Base-by-base conservation (phyloP, 352 stramenopile species). In the Globisporangium rhizosaccharum region DNA sequence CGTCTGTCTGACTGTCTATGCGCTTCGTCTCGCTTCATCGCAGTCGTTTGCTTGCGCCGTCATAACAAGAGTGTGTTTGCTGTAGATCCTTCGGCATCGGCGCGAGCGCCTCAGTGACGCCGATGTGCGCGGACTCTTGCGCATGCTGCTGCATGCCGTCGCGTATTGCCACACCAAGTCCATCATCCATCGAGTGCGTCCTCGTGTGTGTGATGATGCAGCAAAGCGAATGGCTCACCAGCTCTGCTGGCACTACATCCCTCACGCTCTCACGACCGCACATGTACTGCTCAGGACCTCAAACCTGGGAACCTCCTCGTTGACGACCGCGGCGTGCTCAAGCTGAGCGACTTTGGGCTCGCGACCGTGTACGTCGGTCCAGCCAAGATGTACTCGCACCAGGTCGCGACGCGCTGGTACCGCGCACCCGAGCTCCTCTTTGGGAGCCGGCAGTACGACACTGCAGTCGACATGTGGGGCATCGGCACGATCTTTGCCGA, bases 381-480 rank as follows among this genome's bases (percentile, higher is more conserved):
- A 28, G 28, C 56, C 23, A 72, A 61, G 25, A 70, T 67, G 20
- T 88, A 88, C 47, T 88, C 77, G 45, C 82, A 91, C 49, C 79
- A 91, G 64, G 81, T 90, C 33, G 79, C 79, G 20, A 91, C 84
- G n/a, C 70, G 84, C 15, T 95, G 82, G 84, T 94, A 92, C 64
- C 78, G 85, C 26, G 82, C 85, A 5, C 85, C 85, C 0, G 85
- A 95, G 60, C 59, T 93, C 57, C 79, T 95, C 47, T 87, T 94
- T 33, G 82, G 84, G n/a, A 61, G 71, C 8, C 72, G 72, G 1
- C 53, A 75, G 2, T 95, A 95, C 61, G 72, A 87, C 48, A 26
- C 57, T 0, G 70, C 67, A 2, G 74, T 92, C 30, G 84, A 94
- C 61, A 78, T 94, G 71, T 94, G 84, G 82, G 65, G 72, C 10